phyloP scores from a whole-genome alignment of 2,329 filamentous ascomycete genomes.

The Thielaviopsis populi region DNA sequence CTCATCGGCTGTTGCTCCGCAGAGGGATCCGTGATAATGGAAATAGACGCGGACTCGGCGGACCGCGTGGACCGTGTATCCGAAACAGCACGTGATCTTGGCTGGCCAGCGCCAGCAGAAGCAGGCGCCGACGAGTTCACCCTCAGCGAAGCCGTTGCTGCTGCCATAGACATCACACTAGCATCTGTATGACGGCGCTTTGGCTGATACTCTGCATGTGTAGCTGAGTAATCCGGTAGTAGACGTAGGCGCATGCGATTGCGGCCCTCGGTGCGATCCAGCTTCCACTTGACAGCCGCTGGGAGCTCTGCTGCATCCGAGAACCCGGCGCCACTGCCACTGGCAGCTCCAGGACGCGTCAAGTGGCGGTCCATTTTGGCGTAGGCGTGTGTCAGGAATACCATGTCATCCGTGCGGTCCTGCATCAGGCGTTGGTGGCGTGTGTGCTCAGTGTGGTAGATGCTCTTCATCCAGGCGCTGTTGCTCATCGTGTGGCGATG shows the following conservation, averaged over 20 bases:
- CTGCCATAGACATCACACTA: background rate
- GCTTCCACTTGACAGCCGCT: conserved; percentile 61
- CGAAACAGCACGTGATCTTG: conserved; percentile 11
- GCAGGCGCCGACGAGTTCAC: conserved; percentile 21
- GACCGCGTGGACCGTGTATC: conserved; percentile 14
- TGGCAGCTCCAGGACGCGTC: conserved; percentile 53
- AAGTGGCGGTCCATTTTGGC: conserved; percentile 66
- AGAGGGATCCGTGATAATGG: conserved; percentile 12
- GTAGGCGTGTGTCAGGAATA: conserved; percentile 61
- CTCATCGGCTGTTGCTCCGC: conserved; percentile 11
- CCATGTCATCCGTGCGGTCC: conserved; percentile 81
- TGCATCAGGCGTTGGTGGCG: conserved; percentile 82
- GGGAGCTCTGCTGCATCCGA: conserved; percentile 42
- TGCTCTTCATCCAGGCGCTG: conserved; percentile 86
- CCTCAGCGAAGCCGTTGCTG: conserved; percentile 25
- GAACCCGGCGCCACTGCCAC: background rate
- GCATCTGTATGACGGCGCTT: conserved; percentile 51
- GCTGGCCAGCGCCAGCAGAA: conserved; percentile 7
- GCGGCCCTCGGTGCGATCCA: conserved; percentile 88
- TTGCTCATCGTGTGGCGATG: conserved; percentile 76
- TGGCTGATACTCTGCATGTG: conserved; percentile 64
- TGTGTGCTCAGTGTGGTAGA: conserved; percentile 78
- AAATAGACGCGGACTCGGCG: conserved; percentile 12
- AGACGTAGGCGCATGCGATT: conserved; percentile 88
- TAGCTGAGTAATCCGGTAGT: conserved; percentile 57